Base-by-base conservation (phyloP, 208 protist genomes). In the Naegleria lovaniensis region DNA sequence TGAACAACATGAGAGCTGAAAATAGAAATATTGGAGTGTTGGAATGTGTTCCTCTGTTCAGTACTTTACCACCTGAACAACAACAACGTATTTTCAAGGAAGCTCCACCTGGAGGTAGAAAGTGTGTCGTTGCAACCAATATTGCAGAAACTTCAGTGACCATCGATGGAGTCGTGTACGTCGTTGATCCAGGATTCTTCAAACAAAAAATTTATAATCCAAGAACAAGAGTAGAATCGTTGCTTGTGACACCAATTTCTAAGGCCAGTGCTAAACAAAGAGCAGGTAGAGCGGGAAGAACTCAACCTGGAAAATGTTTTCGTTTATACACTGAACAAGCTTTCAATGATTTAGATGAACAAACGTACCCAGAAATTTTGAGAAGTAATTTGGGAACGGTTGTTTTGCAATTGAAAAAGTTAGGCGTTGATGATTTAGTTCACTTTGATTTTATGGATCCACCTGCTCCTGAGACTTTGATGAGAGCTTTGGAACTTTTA, bases 111-210 rank as follows among this genome's bases (percentile, higher is more conserved):
- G 90, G 90, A n/a, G 94, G 58, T n/a, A 93, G 97, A 76, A 98
- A 99, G 93, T 95, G 99, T 33, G 96, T 99, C 0, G 94, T 99
- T 48, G 93, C 98, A 0, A 99, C 99, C 9, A 99, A 99, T 94
- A 99, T 99, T 86, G 99, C 99, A 9, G 99, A 99, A 93, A 99
- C 99, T 6, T 99, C 98, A 2, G 93, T 99, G 33, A 99, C 99
- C 5, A 99, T 99, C 91, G 98, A 99, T 90, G 99, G 99, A 86
- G 97, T 99, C 86, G 98, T 99, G 40, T 99, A 98, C 93, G 99
- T 99, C 6, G 96, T 99, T 25, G 99, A 99, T 95, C 97, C 97
- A 41, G 98, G 99, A 33, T 99, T 99, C 90, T 95, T 97, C 84
- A 99, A 99, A 95, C 98, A 99, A 93, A 99, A 98, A 91, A 93